Conservation (phyloP, 768 basidiomycete species). For the Kwoniella sp. region DNA sequence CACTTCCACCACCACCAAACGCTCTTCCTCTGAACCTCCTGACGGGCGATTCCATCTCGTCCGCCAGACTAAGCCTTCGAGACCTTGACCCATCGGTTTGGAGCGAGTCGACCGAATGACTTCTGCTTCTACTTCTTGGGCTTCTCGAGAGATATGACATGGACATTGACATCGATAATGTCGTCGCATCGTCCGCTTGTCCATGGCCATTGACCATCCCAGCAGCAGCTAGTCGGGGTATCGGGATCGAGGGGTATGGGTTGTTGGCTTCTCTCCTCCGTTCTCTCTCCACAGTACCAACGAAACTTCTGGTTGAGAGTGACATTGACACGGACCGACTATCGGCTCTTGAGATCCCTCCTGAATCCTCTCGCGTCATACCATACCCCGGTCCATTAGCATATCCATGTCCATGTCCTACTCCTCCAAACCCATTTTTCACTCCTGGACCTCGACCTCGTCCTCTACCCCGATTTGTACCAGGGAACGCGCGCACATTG, state of each 20-base stretch:
- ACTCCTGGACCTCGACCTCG: conserved; percentile 7
- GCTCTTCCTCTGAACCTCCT: conserved; percentile 14
- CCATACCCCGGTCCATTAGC: neutral
- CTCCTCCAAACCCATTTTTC: neutral
- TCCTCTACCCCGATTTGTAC: neutral
- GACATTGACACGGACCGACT: conserved; percentile 23
- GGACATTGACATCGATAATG: conserved; percentile 17
- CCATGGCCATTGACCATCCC: neutral
- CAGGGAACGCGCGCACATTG: neutral
- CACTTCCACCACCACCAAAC: conserved; percentile 3
- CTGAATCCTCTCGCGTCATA: neutral
- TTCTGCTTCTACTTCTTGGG: conserved; percentile 5
- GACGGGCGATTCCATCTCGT: neutral
- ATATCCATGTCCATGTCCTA: neutral
- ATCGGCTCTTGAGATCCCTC: conserved; percentile 23
- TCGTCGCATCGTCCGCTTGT: conserved; percentile 8
- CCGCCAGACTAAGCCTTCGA: neutral
- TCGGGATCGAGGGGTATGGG: conserved; percentile 46
- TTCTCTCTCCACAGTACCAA: conserved; percentile 19
- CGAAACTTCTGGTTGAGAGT: conserved; percentile 2
- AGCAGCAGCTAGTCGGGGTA: conserved; percentile 15
- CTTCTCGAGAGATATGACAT: conserved; percentile 14
- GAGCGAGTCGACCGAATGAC: conserved; percentile 10
- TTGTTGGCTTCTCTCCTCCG: conserved; percentile 42
- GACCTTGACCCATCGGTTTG: neutral